Percentiles rank a stretch among this genome's conserved stretches.
Evolutionary conservation across 2,329 filamentous ascomycete genomes (phyloP).

Genomic region (Bipolaris zeicola): DNA sequence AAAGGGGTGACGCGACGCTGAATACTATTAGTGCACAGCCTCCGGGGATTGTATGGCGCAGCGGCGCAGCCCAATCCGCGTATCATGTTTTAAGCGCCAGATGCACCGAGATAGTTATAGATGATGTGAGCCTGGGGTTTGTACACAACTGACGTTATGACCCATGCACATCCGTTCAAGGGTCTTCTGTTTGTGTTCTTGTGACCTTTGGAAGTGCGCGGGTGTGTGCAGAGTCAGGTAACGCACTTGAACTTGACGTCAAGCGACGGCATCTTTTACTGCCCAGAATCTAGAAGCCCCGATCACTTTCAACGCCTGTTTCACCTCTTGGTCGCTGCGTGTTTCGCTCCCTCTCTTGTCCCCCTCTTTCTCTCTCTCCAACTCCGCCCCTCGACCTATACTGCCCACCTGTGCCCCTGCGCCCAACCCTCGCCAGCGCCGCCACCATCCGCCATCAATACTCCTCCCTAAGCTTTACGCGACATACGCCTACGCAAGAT

Average conservation of each 20-base stretch:
- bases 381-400: not conserved
- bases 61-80: conserved; percentile 17
- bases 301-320: conserved; percentile 27
- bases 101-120: conserved; percentile 32
- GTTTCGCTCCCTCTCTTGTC: conserved; percentile 19
- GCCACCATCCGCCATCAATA: conserved; percentile 1
- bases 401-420: conserved; percentile 18
- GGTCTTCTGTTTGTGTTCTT: conserved; percentile 16
- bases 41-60: conserved; percentile 25
- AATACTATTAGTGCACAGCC: conserved; percentile 30
- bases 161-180: conserved; percentile 13
- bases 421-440: conserved; percentile 13
- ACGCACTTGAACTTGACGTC: conserved; percentile 22
- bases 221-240: conserved; percentile 18
- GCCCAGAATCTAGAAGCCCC: conserved; percentile 17
- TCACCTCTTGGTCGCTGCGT: conserved; percentile 24
- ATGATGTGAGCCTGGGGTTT: conserved; percentile 14
- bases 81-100: conserved; percentile 15
- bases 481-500: conserved; percentile 8
- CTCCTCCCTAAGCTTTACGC: conserved; percentile 1
- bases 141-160: conserved; percentile 6
- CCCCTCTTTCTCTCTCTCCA: not conserved
- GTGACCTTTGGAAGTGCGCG: conserved; percentile 21
- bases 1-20: conserved; percentile 27
- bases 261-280: conserved; percentile 20